A percentile compares a stretch with the other conserved stretches of the same genome.
Evolutionary conservation across 331 rosid genomes (phyloP).

Genomic region (Stylosanthes scabra): DNA sequence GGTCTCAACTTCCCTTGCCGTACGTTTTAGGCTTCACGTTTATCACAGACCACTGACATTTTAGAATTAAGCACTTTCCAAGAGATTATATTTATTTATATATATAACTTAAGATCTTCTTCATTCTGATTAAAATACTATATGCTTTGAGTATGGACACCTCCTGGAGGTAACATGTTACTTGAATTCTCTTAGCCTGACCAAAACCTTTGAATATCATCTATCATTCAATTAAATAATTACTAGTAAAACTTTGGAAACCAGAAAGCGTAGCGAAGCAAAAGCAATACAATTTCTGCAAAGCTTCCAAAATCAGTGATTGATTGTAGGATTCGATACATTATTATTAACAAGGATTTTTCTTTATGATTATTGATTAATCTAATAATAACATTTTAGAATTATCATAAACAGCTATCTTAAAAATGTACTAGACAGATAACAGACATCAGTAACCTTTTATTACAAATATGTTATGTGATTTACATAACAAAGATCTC

Average conservation of each 20-base stretch:
- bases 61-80: neutral
- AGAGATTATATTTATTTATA: too few relatives aligned
- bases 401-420: too few relatives aligned
- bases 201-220: too few relatives aligned
- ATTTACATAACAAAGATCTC: neutral
- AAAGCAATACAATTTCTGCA: neutral
- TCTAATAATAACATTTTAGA: too few relatives aligned
- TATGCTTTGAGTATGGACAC: neutral
- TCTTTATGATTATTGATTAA: too few relatives aligned
- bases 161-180: neutral
- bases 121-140: neutral
- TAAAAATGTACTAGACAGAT: too few relatives aligned
- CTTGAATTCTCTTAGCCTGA: neutral
- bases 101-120: too few relatives aligned
- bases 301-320: neutral
- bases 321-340: neutral
- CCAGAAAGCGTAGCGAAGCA: neutral
- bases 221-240: neutral
- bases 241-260: neutral
- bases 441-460: too few relatives aligned
- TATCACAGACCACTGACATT: conserved; percentile 5
- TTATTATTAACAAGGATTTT: neutral
- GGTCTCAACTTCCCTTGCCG: neutral
- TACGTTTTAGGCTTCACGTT: neutral
- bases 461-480: neutral